Base-by-base conservation (phyloP, 805 yeast genomes). In the Kluyveromyces dobzhanskii region DNA sequence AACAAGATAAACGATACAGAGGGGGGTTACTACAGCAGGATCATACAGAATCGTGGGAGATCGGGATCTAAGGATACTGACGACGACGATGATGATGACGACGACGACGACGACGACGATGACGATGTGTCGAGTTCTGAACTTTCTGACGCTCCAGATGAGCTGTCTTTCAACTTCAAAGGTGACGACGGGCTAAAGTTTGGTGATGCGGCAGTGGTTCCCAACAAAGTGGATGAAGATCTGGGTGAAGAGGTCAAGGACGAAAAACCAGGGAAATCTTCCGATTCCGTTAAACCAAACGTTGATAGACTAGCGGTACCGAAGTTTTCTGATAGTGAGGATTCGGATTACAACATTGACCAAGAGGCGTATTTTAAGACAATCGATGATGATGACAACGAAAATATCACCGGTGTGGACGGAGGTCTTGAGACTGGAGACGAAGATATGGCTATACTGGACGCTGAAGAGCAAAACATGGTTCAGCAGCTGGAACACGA, bases 31-130 rank as follows among this genome's bases (percentile, higher is more conserved):
- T 9, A 6, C 9, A 21, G 53, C 0, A 44, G 51, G 14, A 47
- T 49, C 30, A 47, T 44, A 29, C 50, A 50, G 38, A 58, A 56
- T 29, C 24, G 24, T 21, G 24, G 9, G 9, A 55, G 54, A 24
- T 53, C 63, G 19, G 59, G 54, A 25, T 51, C 44, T 11, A 39
- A 31, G 16, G 29, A 30, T 39, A 74, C 81, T 0, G 86, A 78
- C 41, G 85, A 76, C 9, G 88, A 78, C 50, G 41, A 32, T 11
- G 29, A 28, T 16, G 43, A 36, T 4, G 33, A 35, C n/a, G n/a
- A n/a, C n/a, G n/a, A n/a, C n/a, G n/a, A n/a, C n/a, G 31, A n/a
- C 56, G 51, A 21, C 38, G 37, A 45, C 42, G 53, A 51, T 38
- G 5, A 47, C 40, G 7, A 40, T 40, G 21, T 56, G 41, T 4